Conservation (phyloP, 768 basidiomycete species). For the Psilocybe subaeruginosa region DNA sequence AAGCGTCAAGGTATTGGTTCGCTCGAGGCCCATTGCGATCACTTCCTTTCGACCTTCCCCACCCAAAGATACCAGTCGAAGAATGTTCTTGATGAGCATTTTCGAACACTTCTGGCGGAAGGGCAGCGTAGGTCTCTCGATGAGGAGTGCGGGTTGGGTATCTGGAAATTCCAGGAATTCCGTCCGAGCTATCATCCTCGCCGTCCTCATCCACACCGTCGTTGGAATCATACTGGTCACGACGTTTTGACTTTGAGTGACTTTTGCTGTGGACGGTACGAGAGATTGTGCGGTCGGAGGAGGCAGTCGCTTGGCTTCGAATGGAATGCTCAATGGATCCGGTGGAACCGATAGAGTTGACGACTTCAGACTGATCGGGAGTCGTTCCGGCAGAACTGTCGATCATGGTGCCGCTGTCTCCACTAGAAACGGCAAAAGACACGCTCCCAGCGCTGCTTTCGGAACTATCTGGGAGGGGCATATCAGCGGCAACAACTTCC, state of each 20-base stretch:
- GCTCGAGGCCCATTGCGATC: conserved; percentile 21
- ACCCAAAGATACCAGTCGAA: conserved; percentile 28
- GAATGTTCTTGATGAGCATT: conserved; percentile 33
- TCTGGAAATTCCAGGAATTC: conserved; percentile 24
- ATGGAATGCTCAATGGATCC: conserved; percentile 21
- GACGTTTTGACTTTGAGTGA: conserved; percentile 23
- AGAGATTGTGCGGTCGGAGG: conserved; percentile 25
- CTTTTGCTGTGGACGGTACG: conserved; percentile 3
- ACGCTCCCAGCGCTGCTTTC: conserved; percentile 29
- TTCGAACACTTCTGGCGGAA: conserved; percentile 58
- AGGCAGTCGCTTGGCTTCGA: conserved; percentile 20
- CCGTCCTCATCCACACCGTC: conserved; percentile 33
- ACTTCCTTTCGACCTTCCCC: conserved; percentile 23
- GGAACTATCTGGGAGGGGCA: conserved; percentile 19
- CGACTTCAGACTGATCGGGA: conserved; percentile 16
- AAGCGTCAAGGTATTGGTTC: conserved; percentile 20
- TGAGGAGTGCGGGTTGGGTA: conserved; percentile 57
- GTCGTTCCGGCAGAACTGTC: conserved; percentile 17
- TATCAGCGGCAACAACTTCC: conserved; percentile 11
- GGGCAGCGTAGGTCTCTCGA: conserved; percentile 61
- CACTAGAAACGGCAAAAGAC: conserved; percentile 17
- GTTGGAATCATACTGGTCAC: conserved; percentile 10
- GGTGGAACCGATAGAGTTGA: conserved; percentile 11
- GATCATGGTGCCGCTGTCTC: conserved; percentile 19
- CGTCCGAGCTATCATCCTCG: conserved; percentile 33